Evolutionary conservation across 495 filamentous ascomycete genomes (phyloP), one percentile per base, ranked within the genome.

Genomic region (Aspergillus funiculosus): DNA sequence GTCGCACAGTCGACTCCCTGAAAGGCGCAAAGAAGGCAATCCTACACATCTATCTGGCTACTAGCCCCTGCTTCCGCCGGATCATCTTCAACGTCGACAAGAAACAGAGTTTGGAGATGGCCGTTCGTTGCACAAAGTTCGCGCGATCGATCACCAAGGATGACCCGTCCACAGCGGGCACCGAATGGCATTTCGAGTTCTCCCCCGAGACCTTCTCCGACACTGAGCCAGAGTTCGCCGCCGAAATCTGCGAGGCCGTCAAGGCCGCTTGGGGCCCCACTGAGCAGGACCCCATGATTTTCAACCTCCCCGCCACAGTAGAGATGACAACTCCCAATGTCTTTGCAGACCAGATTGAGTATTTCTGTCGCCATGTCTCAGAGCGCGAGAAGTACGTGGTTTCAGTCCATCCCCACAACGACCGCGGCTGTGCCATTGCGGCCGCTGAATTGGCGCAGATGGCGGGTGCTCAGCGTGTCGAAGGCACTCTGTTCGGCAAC

Each of bases 171-270:
- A 78, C 78, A 22, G 67, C 69, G 9, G 66, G 65, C 32, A 94
- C 92, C 8, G 80, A 94, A 60, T 98, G 92, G 92, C 80, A 82
- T 24, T 95, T 89, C 56, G 91, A 97, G 65, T 98, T 97, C 72
- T 90, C 85, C 26, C 92, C 92, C 10, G 92, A 98, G 74, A 94
- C 87, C 9, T 98, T 97, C 73, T 94, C 88, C 4, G 92, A 96
- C 62, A 86, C 86, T 10, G 79, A 85, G 51, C 82, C 85, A 8
- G 89, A 91, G 19, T 96, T 85, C 59, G 86, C 83, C 7, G 68
- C 96, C 17, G 63, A 82, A 56, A 79, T 97, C 24, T 98, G 92
- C 61, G 86, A 95, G 62, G 90, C 90, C 19, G 91, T 96, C 48
- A 97, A 96, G 75, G 81, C 73, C n/a, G 90, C 89, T 1, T 98